phyloP scores from a whole-genome alignment of 352 stramenopile species.

The Globisporangium iwayamae region DNA sequence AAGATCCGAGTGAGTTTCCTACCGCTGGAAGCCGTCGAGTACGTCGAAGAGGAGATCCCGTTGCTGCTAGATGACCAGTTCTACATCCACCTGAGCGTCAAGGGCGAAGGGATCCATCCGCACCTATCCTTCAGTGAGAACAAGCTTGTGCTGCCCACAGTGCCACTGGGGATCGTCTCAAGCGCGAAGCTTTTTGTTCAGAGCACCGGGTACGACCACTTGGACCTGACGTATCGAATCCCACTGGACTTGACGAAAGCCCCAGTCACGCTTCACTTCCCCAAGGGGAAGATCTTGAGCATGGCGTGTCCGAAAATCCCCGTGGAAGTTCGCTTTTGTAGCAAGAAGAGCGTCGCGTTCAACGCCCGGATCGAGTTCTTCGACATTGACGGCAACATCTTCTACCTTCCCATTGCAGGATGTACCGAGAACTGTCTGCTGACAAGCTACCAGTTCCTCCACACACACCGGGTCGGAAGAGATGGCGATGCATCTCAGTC shows the following conservation, averaged over 20 bases:
- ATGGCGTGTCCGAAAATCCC: conserved; percentile 76
- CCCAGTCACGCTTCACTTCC: conserved; percentile 85
- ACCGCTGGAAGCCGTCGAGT: conserved; percentile 73
- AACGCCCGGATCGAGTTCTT: conserved; percentile 92
- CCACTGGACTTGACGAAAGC: conserved; percentile 74
- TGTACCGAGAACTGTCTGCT: conserved; percentile 91
- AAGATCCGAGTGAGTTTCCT: conserved; percentile 86
- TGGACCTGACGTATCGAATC: conserved; percentile 85
- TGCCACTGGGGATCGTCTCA: conserved; percentile 82
- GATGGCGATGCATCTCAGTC: not conserved
- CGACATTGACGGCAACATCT: conserved; percentile 86
- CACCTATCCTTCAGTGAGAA: conserved; percentile 89
- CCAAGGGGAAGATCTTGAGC: conserved; percentile 84
- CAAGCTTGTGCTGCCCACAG: conserved; percentile 84
- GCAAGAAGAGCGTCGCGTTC: conserved; percentile 87
- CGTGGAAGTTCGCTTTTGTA: conserved; percentile 83
- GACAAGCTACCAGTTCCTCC: conserved; percentile 87
- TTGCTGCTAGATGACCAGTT: conserved; percentile 62
- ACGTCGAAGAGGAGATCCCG: conserved; percentile 68
- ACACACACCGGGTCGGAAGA: conserved; percentile 23
- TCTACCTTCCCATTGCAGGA: conserved; percentile 79
- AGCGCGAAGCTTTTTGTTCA: conserved; percentile 66
- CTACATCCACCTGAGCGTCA: conserved; percentile 82
- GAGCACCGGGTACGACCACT: conserved; percentile 89
- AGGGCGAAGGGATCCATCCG: conserved; percentile 87